A percentile compares a stretch with the other conserved stretches of the same genome.
phyloP scores from a whole-genome alignment of 2,329 filamentous ascomycete species.

The Penicillium sp. region DNA sequence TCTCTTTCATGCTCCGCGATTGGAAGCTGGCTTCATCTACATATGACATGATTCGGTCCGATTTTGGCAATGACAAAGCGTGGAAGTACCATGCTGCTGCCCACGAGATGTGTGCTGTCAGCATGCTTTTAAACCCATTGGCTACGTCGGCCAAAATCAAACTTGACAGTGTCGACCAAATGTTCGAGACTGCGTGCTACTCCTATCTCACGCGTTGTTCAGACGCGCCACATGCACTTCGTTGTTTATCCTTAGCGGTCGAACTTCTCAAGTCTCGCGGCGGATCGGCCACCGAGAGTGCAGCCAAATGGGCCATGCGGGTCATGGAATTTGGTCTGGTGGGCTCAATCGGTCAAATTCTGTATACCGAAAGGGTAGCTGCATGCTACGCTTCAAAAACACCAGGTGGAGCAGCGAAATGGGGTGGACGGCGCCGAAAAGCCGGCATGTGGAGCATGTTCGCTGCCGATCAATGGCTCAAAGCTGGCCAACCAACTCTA shows the following conservation, averaged over 20 bases:
- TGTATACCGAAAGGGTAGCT: constrained; percentile 81
- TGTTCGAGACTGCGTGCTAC: constrained; percentile 86
- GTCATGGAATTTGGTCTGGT: constrained; percentile 75
- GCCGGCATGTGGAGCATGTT: constrained; percentile 85
- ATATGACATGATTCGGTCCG: constrained; percentile 82
- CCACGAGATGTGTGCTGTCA: constrained; percentile 91
- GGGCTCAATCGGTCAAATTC: constrained; percentile 70
- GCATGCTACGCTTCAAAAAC: constrained; percentile 75
- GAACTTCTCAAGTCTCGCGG: constrained; percentile 81
- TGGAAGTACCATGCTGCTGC: constrained; percentile 93
- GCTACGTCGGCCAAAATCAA: constrained; percentile 70
- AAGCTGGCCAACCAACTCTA: constrained; percentile 70
- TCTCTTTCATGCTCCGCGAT: constrained; percentile 93
- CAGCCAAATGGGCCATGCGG: constrained; percentile 76
- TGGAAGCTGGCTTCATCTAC: constrained; percentile 90
- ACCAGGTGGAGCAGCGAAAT: constrained; percentile 61
- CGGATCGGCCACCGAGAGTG: constrained; percentile 76
- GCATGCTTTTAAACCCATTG: constrained; percentile 72
- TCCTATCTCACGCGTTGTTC: constrained; percentile 85
- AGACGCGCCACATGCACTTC: constrained; percentile 72
- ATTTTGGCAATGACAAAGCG: constrained; percentile 92
- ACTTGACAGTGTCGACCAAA: constrained; percentile 75
- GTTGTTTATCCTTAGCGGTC: constrained; percentile 69
- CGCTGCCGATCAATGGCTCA: constrained; percentile 78
- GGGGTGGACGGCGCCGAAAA: constrained; percentile 74